phyloP scores from a whole-genome alignment of 2,329 filamentous ascomycete species.

The Nemania sp. region DNA sequence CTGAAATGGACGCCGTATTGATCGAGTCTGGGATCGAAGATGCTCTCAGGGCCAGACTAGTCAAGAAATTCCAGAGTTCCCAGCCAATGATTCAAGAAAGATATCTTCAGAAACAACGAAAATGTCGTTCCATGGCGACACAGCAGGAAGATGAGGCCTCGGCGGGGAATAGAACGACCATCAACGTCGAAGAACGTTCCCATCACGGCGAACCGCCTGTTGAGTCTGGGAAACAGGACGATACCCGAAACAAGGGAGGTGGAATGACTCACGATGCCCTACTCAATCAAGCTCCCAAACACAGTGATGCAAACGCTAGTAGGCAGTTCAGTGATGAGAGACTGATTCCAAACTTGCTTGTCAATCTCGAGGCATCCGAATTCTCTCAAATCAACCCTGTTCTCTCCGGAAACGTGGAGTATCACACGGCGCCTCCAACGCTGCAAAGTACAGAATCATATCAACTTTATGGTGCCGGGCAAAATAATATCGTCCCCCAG shows the following conservation, averaged over 20 bases:
- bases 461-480: not conserved
- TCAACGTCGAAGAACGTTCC: not conserved
- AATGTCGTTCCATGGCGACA: not conserved
- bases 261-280: not conserved
- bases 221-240: conserved; percentile 1
- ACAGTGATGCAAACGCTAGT: not conserved
- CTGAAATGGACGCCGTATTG: not conserved
- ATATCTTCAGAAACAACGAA: not conserved
- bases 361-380: not conserved
- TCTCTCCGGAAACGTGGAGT: not conserved
- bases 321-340: not conserved
- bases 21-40: not conserved
- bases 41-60: not conserved
- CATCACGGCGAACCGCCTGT: not conserved
- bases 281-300: not conserved
- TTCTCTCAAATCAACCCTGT: not conserved
- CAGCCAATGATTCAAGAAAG: not conserved
- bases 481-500: not conserved
- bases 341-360: not conserved
- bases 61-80: not conserved
- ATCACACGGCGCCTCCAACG: not conserved
- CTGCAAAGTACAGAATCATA: not conserved
- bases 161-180: not conserved
- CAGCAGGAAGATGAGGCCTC: not conserved
- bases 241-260: not conserved